These are phyloP conservation scores for Malassezia obtusa DNA, from an alignment of 1,284 basidiomycete species.

Conservation along the genomic window DNA sequence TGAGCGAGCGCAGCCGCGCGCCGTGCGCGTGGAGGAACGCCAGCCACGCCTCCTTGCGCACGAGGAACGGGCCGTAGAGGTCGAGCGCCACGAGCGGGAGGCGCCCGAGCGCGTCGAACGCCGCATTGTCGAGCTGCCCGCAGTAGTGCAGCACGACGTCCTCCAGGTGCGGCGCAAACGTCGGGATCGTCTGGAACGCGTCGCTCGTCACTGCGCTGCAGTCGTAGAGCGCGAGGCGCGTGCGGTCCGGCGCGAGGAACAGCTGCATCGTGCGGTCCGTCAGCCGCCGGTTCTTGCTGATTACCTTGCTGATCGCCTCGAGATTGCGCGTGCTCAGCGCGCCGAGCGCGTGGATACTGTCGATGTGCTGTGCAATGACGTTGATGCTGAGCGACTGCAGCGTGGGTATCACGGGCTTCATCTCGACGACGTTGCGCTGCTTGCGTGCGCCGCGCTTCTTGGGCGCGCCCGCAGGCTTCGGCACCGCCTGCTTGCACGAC, in stretches of 20 bases:
- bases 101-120: conserved; percentile 56
- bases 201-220: conserved; percentile 55
- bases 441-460: conserved; percentile 9
- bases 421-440: conserved; percentile 49
- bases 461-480: background rate
- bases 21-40: conserved; percentile 61
- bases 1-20: conserved; percentile 60
- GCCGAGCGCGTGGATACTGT: conserved; percentile 79
- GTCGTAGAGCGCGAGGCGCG: conserved; percentile 70
- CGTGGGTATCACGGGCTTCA: conserved; percentile 54
- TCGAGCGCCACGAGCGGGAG: conserved; percentile 66
- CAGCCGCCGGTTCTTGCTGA: conserved; percentile 77
- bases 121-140: conserved; percentile 67
- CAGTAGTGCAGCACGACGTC: conserved; percentile 67
- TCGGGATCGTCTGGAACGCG: conserved; percentile 28
- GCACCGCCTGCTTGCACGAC: conserved; percentile 7
- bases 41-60: conserved; percentile 66
- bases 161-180: conserved; percentile 33
- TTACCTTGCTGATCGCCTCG: conserved; percentile 45
- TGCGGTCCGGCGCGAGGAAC: conserved; percentile 69
- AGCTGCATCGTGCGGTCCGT: conserved; percentile 63
- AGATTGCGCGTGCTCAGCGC: conserved; percentile 59
- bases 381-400: conserved; percentile 70
- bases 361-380: conserved; percentile 71
- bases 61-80: conserved; percentile 79